phyloP scores from a whole-genome alignment of 148 eudicot species.

The Agrostemma githago region DNA sequence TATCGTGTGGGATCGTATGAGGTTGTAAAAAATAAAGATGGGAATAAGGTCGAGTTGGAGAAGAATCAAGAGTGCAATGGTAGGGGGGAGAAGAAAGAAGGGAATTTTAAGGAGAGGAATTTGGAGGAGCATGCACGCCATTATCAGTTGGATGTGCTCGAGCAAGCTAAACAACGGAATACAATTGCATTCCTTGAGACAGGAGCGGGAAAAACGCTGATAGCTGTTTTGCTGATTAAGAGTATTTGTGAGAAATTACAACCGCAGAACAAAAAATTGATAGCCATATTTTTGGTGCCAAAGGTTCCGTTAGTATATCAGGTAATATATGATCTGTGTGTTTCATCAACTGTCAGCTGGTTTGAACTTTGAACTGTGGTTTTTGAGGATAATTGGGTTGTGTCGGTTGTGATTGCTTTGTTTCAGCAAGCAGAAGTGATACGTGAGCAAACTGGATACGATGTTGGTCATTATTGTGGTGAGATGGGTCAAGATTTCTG shows the following conservation, averaged over 20 bases:
- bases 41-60: slow-evolving; percentile 35
- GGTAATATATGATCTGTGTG: slow-evolving; percentile 39
- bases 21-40: slow-evolving; percentile 43
- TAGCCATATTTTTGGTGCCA: slow-evolving; percentile 91
- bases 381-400: slow-evolving; percentile 7
- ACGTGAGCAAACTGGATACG: slow-evolving; percentile 79
- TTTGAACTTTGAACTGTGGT: not conserved
- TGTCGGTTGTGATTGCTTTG: slow-evolving; percentile 9
- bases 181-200: slow-evolving; percentile 99
- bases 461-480: slow-evolving; percentile 98
- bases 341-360: not conserved
- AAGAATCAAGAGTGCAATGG: slow-evolving; percentile 37
- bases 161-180: slow-evolving; percentile 86
- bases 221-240: slow-evolving; percentile 84
- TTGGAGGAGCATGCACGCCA: slow-evolving; percentile 76
- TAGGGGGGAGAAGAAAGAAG: slow-evolving; percentile 39
- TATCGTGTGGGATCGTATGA: slow-evolving; percentile 70
- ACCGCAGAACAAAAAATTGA: slow-evolving; percentile 62
- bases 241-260: slow-evolving; percentile 56
- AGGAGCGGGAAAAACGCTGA: slow-evolving; percentile 95
- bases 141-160: slow-evolving; percentile 94
- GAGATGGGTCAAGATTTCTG: slow-evolving; percentile 99
- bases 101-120: slow-evolving; percentile 36
- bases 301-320: slow-evolving; percentile 98
- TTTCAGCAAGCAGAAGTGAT: slow-evolving; percentile 98